phyloP scores from a whole-genome alignment of 805 yeast species.

The Brettanomyces sp. region DNA sequence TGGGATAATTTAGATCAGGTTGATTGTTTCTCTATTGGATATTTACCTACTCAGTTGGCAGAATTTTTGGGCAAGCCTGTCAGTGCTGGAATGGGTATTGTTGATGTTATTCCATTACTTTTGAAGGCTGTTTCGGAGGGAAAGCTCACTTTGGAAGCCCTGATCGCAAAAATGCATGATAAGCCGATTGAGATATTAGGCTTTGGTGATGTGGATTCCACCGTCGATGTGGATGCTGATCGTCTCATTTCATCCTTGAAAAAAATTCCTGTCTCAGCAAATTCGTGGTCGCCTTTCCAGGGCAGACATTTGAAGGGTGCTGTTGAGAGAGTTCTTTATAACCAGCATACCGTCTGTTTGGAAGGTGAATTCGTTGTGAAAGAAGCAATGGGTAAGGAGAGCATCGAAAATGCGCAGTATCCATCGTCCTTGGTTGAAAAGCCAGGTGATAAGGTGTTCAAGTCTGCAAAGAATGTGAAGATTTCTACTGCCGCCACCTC shows the following conservation, averaged over 20 bases:
- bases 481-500: constrained; percentile 19
- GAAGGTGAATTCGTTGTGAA: constrained; percentile 66
- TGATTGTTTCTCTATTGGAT: constrained; percentile 85
- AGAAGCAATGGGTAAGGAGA: constrained; percentile 55
- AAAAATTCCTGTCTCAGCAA: constrained; percentile 22
- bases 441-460: constrained; percentile 2
- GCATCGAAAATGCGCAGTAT: constrained; percentile 36
- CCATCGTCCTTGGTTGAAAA: constrained; percentile 21
- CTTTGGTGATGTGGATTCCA: constrained; percentile 69
- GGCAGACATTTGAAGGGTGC: constrained; percentile 58
- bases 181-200: constrained; percentile 79
- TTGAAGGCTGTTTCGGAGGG: constrained; percentile 72
- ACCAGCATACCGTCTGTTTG: constrained; percentile 70
- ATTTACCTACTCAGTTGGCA: constrained; percentile 65
- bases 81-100: constrained; percentile 66
- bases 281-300: constrained; percentile 48
- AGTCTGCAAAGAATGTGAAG: constrained; percentile 17
- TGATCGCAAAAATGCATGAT: constrained; percentile 63
- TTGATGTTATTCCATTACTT: constrained; percentile 74
- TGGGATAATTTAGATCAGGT: constrained; percentile 68
- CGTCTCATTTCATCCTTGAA: constrained; percentile 40
- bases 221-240: constrained; percentile 78
- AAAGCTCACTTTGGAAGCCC: constrained; percentile 61
- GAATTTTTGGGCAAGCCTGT: constrained; percentile 50
- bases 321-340: constrained; percentile 78